Evolutionary conservation across 176 grass and related monocot genomes (phyloP).

Genomic region (Elymus sibiricus): DNA sequence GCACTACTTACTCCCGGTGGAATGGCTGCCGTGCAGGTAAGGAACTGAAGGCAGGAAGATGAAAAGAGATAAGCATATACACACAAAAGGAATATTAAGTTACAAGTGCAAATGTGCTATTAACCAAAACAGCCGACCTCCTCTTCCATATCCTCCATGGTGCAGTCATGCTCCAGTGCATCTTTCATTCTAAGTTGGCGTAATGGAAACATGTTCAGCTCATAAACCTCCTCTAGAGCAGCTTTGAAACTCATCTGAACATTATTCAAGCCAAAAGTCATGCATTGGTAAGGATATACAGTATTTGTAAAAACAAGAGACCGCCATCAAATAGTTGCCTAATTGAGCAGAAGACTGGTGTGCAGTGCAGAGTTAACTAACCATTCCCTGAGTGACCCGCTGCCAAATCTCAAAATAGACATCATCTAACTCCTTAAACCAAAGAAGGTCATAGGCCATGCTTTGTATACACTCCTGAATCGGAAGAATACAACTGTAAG

Average conservation of each 20-base stretch:
- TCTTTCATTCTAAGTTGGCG: not conserved
- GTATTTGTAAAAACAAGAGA: not conserved
- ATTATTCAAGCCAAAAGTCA: not conserved
- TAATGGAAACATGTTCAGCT: not conserved
- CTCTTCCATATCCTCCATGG: not conserved
- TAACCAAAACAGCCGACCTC: not conserved
- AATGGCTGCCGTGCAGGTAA: not conserved
- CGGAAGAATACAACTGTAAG: not conserved
- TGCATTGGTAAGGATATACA: not conserved
- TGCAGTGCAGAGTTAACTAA: not conserved
- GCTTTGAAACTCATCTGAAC: not conserved
- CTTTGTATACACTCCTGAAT: not conserved
- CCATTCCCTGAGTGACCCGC: not conserved
- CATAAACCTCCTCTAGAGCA: not conserved
- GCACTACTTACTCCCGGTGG: not conserved
- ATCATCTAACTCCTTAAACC: not conserved
- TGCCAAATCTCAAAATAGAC: conserved; percentile 1
- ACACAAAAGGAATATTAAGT: not conserved
- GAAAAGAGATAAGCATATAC: not conserved
- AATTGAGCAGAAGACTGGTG: not conserved
- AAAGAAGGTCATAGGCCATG: not conserved
- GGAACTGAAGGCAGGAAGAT: not conserved
- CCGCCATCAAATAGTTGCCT: not conserved
- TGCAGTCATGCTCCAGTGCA: not conserved
- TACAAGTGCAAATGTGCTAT: not conserved